A percentile compares a stretch with the other conserved stretches of the same genome.
These are phyloP conservation scores for Chaetoceros tenuissimus DNA, from an alignment of 108 stramenopile genomes.

Conservation along the genomic window DNA sequence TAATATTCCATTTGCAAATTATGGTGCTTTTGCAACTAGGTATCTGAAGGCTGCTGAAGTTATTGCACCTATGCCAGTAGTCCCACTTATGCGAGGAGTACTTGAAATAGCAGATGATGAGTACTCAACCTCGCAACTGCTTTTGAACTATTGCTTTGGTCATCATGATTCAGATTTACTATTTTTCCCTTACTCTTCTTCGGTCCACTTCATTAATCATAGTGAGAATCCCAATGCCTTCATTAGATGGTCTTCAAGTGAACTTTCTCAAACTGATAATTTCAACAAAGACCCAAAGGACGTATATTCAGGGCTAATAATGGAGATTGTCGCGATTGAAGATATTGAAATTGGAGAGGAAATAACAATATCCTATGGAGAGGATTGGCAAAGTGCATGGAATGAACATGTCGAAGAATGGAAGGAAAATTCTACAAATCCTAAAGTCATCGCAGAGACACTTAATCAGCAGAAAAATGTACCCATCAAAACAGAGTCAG, in stretches of 20 bases:
- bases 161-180: constrained; percentile 50
- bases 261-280: constrained; percentile 7
- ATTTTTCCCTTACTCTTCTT: constrained; percentile 48
- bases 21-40: constrained; percentile 46
- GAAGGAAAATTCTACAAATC: background rate
- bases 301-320: constrained; percentile 15
- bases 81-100: constrained; percentile 26
- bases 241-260: constrained; percentile 42
- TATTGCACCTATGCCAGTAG: constrained; percentile 36
- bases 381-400: constrained; percentile 61
- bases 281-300: constrained; percentile 18
- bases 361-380: constrained; percentile 55
- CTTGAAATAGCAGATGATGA: background rate
- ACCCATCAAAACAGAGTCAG: constrained; percentile 18
- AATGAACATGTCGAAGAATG: constrained; percentile 5
- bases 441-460: constrained; percentile 6
- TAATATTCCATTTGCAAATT: constrained; percentile 23
- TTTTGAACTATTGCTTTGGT: constrained; percentile 64
- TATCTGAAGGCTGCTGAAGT: constrained; percentile 19
- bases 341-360: constrained; percentile 55
- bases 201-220: constrained; percentile 65
- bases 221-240: constrained; percentile 39
- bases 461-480: constrained; percentile 20
- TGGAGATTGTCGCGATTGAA: constrained; percentile 37
- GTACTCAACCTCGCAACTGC: constrained; percentile 13